phyloP scores from a whole-genome alignment of 2,329 filamentous ascomycete genomes.

The Arthroderma sp. region DNA sequence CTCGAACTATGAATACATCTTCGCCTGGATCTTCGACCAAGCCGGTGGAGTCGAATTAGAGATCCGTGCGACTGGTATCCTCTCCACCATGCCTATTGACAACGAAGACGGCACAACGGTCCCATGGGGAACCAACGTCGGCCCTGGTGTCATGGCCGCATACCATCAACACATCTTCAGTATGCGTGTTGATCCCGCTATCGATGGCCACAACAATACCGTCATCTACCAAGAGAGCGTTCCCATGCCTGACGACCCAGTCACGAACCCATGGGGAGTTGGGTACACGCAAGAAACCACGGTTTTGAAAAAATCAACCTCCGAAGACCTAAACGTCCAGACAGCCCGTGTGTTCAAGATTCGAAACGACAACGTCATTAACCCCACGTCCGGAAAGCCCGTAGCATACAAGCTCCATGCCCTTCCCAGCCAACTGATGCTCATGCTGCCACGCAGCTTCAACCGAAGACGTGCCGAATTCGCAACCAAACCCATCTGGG shows the following conservation, averaged over 20 bases:
- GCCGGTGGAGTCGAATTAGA: conserved; percentile 55
- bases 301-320: conserved; percentile 33
- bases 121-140: conserved; percentile 55
- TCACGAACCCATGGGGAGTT: conserved; percentile 39
- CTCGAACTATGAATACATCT: conserved; percentile 60
- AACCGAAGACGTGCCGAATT: conserved; percentile 41
- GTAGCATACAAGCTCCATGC: conserved; percentile 45
- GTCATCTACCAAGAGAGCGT: conserved; percentile 47
- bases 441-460: conserved; percentile 37
- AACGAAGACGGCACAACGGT: conserved; percentile 45
- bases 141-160: conserved; percentile 53
- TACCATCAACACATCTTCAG: conserved; percentile 71
- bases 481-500: conserved; percentile 42
- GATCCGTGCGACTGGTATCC: conserved; percentile 54
- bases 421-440: conserved; percentile 45
- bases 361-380: conserved; percentile 38
- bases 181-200: conserved; percentile 49
- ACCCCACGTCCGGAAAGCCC: conserved; percentile 41
- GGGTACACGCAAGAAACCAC: conserved; percentile 40
- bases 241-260: conserved; percentile 43
- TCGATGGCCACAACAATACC: conserved; percentile 44
- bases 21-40: conserved; percentile 60
- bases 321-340: conserved; percentile 36
- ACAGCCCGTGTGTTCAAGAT: conserved; percentile 46
- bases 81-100: conserved; percentile 55